Evolutionary conservation across 139 green algal genomes (phyloP).

Genomic region (Volvox reticuliferus): DNA sequence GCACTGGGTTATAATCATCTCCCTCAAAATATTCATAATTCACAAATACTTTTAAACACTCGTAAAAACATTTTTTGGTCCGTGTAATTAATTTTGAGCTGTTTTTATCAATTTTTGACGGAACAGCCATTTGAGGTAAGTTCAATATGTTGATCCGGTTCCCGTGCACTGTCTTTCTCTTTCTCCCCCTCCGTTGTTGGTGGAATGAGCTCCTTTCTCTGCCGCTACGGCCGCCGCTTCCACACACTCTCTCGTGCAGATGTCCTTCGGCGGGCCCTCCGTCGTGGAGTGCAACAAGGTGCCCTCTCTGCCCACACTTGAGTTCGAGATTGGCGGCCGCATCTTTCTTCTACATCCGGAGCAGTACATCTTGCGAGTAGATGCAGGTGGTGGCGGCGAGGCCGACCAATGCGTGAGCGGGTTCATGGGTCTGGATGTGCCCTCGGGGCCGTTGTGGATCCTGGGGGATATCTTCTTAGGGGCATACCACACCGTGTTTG

Average conservation of each 20-base stretch:
- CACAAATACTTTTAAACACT: too few relatives aligned
- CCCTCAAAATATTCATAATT: too few relatives aligned
- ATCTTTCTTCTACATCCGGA: conserved; percentile 83
- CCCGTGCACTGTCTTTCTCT: too few relatives aligned
- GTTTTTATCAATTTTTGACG: too few relatives aligned
- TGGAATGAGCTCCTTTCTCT: too few relatives aligned
- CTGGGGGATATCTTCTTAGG: conserved; percentile 97
- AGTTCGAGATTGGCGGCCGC: conserved; percentile 81
- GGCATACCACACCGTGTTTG: conserved; percentile 96
- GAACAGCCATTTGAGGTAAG: too few relatives aligned
- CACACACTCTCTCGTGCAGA: not conserved
- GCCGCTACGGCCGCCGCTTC: not conserved
- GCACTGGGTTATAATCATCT: too few relatives aligned
- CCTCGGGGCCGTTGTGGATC: conserved; percentile 95
- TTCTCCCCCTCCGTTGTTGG: too few relatives aligned
- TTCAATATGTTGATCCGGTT: too few relatives aligned
- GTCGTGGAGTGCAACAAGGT: conserved; percentile 91
- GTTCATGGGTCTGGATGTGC: conserved; percentile 97
- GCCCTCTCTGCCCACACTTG: conserved; percentile 76
- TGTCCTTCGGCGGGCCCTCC: conserved; percentile 77
- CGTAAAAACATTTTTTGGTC: too few relatives aligned
- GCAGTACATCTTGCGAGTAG: conserved; percentile 81
- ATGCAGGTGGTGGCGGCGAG: conserved; percentile 62
- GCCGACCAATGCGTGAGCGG: conserved; percentile 91
- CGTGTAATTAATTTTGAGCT: too few relatives aligned